These are phyloP conservation scores for Hylodesmum podocarpum DNA, from an alignment of 306 rosid species.

Conservation along the genomic window DNA sequence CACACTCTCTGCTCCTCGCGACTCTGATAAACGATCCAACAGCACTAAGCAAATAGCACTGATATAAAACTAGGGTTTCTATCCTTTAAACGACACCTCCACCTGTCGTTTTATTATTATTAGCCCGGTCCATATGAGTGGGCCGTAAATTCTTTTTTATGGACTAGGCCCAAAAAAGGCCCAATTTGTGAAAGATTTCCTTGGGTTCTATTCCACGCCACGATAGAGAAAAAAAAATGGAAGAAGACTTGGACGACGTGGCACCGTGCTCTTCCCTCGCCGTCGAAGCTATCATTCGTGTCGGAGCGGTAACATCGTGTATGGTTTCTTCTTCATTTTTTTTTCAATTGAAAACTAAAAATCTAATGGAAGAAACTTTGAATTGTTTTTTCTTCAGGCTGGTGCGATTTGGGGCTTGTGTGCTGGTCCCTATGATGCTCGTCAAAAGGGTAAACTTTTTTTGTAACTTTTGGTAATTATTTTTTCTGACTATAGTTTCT, in stretches of 20 bases:
- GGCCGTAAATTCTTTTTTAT: not conserved
- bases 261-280: constrained; percentile 72
- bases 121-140: not conserved
- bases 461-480: not conserved
- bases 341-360: not conserved
- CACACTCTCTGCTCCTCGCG: not conserved
- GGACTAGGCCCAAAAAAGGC: constrained; percentile 19
- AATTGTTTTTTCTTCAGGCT: constrained; percentile 61
- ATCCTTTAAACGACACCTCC: not conserved
- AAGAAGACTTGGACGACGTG: constrained; percentile 45
- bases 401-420: constrained; percentile 91
- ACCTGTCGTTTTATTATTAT: not conserved
- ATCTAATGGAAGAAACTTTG: not conserved
- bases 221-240: constrained; percentile 39
- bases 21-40: not conserved
- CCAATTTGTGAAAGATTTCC: not conserved
- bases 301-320: constrained; percentile 55
- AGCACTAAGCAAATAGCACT: not conserved
- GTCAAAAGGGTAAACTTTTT: constrained; percentile 44
- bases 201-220: not conserved
- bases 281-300: constrained; percentile 56
- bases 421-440: constrained; percentile 74
- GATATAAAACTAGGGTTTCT: constrained; percentile 27
- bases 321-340: not conserved
- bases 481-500: not conserved